Conservation (phyloP, 345 rosid genomes). For the Lepidium sativum region DNA sequence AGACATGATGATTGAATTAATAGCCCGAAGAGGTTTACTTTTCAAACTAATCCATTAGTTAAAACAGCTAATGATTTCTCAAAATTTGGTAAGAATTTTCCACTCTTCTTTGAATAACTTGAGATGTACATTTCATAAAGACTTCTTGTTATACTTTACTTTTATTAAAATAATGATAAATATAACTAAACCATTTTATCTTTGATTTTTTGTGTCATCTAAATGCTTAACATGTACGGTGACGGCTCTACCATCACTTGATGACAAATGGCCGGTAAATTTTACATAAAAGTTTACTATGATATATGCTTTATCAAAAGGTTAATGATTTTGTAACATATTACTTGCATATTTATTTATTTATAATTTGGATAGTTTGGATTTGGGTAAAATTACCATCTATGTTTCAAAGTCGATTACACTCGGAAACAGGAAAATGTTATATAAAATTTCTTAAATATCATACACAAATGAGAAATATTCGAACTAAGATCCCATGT, state of each 20-base stretch:
- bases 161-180: not conserved
- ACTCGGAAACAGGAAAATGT: no score
- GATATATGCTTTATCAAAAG: not conserved
- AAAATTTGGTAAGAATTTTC: slow-evolving; percentile 9
- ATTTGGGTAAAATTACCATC: no score
- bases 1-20: slow-evolving; percentile 13
- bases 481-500: no score
- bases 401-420: no score
- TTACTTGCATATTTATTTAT: no score
- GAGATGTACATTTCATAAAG: not conserved
- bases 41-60: slow-evolving; percentile 10
- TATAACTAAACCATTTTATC: not conserved
- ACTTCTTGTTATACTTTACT: not conserved
- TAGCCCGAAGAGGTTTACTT: slow-evolving; percentile 16
- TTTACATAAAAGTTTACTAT: not conserved
- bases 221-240: slow-evolving; percentile 8
- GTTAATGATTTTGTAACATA: no score
- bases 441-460: no score
- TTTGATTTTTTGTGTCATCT: not conserved
- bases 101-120: slow-evolving; percentile 3
- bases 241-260: slow-evolving; percentile 1
- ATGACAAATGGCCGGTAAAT: not conserved
- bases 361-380: no score
- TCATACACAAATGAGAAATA: no score
- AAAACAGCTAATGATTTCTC: slow-evolving; percentile 3